phyloP scores from a whole-genome alignment of 176 grass and related monocot species.

The Luzula sylvatica region DNA sequence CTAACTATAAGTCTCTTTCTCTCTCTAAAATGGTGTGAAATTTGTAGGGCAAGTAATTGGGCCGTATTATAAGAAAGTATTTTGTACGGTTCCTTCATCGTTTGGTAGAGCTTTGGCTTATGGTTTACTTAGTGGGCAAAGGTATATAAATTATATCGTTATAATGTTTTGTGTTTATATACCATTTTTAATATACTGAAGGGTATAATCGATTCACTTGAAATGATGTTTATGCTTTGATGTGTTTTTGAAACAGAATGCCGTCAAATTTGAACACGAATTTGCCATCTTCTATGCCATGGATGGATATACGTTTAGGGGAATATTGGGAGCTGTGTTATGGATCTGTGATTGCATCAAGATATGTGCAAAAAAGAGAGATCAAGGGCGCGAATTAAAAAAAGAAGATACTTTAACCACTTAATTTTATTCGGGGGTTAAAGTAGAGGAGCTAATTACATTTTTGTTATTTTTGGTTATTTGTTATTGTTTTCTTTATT shows the following conservation, averaged over 20 bases:
- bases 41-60: constrained; percentile 49
- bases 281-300: constrained; percentile 30
- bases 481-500: not conserved
- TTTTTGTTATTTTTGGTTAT: no score
- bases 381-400: not conserved
- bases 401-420: constrained; percentile 5
- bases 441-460: no score
- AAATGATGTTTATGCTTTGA: not conserved
- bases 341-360: constrained; percentile 30
- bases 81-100: constrained; percentile 43
- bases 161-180: not conserved
- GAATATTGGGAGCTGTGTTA: constrained; percentile 60
- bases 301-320: constrained; percentile 51
- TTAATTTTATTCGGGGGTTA: constrained; percentile 1
- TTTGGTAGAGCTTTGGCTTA: constrained; percentile 59
- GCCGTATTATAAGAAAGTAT: constrained; percentile 44
- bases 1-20: no score
- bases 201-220: no score
- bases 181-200: not conserved
- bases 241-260: constrained; percentile 31
- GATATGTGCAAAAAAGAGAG: constrained; percentile 5
- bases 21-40: not conserved
- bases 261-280: constrained; percentile 45
- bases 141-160: constrained; percentile 19
- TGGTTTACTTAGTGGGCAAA: constrained; percentile 69